A percentile compares a stretch with the other conserved stretches of the same genome.
Conservation (phyloP, 257 asterid species). For the Solanum pennellii region DNA sequence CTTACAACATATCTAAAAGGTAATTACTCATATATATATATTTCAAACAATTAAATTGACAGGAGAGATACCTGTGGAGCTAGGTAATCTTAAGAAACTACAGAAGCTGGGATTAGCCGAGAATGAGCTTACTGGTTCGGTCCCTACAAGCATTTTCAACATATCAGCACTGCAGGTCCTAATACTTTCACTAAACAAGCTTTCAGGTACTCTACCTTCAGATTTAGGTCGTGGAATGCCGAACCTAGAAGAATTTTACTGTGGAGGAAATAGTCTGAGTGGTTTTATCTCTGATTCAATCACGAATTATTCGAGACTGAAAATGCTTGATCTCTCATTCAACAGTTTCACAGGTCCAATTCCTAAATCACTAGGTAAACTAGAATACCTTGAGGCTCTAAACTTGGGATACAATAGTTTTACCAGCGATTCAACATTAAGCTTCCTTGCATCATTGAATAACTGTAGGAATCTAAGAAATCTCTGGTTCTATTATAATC, state of each 20-base stretch:
- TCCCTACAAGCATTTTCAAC: neutral
- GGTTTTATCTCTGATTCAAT: neutral
- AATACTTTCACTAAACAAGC: neutral
- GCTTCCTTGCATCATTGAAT: neutral
- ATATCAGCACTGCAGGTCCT: neutral
- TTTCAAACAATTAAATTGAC: neutral
- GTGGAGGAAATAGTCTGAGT: neutral
- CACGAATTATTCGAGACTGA: neutral
- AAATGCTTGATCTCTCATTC: neutral
- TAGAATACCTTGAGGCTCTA: neutral
- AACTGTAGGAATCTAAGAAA: neutral
- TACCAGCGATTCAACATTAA: neutral
- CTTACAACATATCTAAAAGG: too few relatives aligned
- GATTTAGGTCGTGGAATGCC: neutral
- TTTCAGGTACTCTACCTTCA: neutral
- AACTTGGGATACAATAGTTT: neutral
- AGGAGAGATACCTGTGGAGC: neutral
- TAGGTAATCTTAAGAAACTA: neutral
- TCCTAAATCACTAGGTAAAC: neutral
- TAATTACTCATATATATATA: too few relatives aligned
- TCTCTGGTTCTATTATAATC: neutral
- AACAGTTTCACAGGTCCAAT: neutral
- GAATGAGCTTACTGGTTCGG: neutral
- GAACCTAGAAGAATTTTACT: neutral
- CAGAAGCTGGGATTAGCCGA: neutral